These are phyloP conservation scores for Apiospora malaysiana DNA, from an alignment of 2,329 filamentous ascomycete species.

Conservation along the genomic window DNA sequence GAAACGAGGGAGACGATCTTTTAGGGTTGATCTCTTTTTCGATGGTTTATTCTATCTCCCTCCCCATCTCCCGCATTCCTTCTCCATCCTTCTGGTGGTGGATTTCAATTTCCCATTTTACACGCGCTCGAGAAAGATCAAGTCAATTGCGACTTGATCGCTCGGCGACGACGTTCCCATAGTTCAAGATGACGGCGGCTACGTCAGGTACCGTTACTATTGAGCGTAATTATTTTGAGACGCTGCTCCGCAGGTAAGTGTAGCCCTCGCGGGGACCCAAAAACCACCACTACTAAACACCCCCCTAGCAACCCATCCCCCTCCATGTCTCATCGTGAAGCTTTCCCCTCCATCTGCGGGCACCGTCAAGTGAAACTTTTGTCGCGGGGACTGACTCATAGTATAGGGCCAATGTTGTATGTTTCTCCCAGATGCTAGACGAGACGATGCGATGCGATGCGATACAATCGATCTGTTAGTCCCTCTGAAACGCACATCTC, in stretches of 20 bases:
- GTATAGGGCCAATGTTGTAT: conserved; percentile 38
- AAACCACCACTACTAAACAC: not conserved
- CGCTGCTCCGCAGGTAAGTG: conserved; percentile 65
- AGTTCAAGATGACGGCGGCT: conserved; percentile 33
- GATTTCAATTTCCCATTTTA: not conserved
- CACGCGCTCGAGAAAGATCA: not conserved
- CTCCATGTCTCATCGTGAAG: conserved; percentile 16
- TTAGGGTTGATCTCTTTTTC: conserved; percentile 19
- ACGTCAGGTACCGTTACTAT: conserved; percentile 55
- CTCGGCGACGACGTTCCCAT: not conserved
- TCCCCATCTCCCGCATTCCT: conserved; percentile 8
- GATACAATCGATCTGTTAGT: conserved; percentile 25
- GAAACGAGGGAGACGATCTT: conserved; percentile 17
- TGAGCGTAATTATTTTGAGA: conserved; percentile 65
- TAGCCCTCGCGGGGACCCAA: conserved; percentile 6
- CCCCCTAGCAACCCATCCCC: conserved; percentile 2
- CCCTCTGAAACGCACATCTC: conserved; percentile 19
- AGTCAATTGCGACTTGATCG: conserved; percentile 13
- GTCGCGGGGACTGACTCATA: conserved; percentile 28
- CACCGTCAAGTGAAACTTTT: conserved; percentile 10
- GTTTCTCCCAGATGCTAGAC: conserved; percentile 25
- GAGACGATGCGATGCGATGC: not conserved
- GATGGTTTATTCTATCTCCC: not conserved
- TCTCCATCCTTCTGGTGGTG: not conserved
- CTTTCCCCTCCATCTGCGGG: conserved; percentile 9